Evolutionary conservation across 805 yeast genomes (phyloP).

Genomic region (Candida nemodendra): DNA sequence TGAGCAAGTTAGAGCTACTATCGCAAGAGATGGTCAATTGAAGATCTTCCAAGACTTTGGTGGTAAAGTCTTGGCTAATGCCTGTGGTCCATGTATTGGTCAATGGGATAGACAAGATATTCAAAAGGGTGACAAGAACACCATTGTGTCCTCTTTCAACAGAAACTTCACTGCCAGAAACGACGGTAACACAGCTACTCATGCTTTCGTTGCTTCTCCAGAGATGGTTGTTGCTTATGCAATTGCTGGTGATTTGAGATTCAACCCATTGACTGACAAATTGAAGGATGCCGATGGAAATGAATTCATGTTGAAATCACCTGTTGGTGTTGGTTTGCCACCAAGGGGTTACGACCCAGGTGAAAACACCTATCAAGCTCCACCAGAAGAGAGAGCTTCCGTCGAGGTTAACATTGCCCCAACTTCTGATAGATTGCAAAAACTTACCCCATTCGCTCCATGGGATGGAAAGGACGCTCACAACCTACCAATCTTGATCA

Average conservation of each 20-base stretch:
- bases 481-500: constrained; percentile 89
- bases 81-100: constrained; percentile 99
- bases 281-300: constrained; percentile 69
- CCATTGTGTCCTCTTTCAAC: constrained; percentile 95
- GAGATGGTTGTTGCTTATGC: constrained; percentile 97
- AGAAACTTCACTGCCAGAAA: constrained; percentile 97
- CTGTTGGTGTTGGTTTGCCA: constrained; percentile 85
- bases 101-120: constrained; percentile 97
- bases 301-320: constrained; percentile 74
- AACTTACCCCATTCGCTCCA: constrained; percentile 87
- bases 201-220: constrained; percentile 98
- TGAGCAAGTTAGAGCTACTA: constrained; percentile 96
- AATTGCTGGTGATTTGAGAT: constrained; percentile 88
- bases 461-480: constrained; percentile 96
- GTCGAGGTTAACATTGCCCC: constrained; percentile 81
- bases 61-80: constrained; percentile 91
- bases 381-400: constrained; percentile 79
- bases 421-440: constrained; percentile 93
- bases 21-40: constrained; percentile 90
- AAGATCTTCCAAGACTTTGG: constrained; percentile 81
- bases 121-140: constrained; percentile 61
- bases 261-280: constrained; percentile 89
- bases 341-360: constrained; percentile 56
- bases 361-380: constrained; percentile 94
- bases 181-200: constrained; percentile 96